Evolutionary conservation across 192 early-diverging fungal species (phyloP), one percentile per base, ranked within the genome.

Genomic region (Coemansia sp.): DNA sequence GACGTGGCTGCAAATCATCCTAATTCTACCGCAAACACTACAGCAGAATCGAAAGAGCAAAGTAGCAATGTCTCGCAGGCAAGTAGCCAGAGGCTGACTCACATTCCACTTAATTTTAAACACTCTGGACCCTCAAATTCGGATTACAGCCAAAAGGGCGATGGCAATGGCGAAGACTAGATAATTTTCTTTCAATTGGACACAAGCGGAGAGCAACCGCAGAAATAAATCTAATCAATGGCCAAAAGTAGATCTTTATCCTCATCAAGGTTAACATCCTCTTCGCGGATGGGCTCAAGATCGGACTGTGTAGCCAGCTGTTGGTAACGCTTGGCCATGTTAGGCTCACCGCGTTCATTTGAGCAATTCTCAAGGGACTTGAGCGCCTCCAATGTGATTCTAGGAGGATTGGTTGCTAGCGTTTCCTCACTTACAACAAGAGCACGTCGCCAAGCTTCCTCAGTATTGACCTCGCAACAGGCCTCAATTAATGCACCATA

Each of bases 401-500:
- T 24, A 0, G 71, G 69, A 12, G 54, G 32, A 10, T 70, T 58
- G 21, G 6, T 0, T 1, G 71, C 64, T 50, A 80, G 41, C 7
- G 65, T 58, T 44, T 80, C 77, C 16, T 80, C 77, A 49, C 50
- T 57, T 24, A 51, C 77, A 12, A 74, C 50, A 26, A 80, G 55
- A 0, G 77, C 77, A 1, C 77, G 52, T 4, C 77, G 64, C 78
- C 78, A 81, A 2, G 73, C 69, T 54, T 75, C 73, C 31, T 76
- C 78, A 0, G 63, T 60, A 28, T 63, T 67, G 26, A 73, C 26
- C 32, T 30, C 53, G 31, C 68, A 76, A 56, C 78, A 76, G 2
- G 73, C 78, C 52, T 82, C 73, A 0, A 82, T 68, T 16, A 76
- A 50, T 9, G 73, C 79, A 7, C 79, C 79, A 24, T 82, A 82